Evolutionary conservation across 495 filamentous ascomycete genomes (phyloP).

Genomic region (Copromyces sp.): DNA sequence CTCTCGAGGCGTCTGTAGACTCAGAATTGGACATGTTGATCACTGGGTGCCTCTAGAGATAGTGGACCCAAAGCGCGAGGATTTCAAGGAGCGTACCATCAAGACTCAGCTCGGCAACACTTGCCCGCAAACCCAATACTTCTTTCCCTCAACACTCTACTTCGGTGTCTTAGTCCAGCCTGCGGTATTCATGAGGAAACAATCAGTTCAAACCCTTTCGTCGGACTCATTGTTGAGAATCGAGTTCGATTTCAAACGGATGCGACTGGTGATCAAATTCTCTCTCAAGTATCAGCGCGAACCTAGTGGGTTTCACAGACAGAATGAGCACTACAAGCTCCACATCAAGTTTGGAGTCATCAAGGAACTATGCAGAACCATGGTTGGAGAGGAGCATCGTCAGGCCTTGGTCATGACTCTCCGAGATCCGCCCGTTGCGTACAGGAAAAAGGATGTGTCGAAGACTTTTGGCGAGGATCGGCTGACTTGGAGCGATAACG

Average conservation of each 20-base stretch:
- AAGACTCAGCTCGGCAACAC: conserved; percentile 17
- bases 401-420: conserved; percentile 49
- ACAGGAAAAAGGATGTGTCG: conserved; percentile 37
- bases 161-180: conserved; percentile 45
- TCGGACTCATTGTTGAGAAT: conserved; percentile 13
- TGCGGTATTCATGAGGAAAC: conserved; percentile 41
- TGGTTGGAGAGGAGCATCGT: conserved; percentile 15
- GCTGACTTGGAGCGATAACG: conserved; percentile 51
- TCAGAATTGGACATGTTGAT: not conserved
- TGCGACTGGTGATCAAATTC: conserved; percentile 33
- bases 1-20: conserved; percentile 3
- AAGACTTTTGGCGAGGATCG: conserved; percentile 34
- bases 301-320: conserved; percentile 3
- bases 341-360: conserved; percentile 57
- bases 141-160: conserved; percentile 27
- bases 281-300: not conserved
- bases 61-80: not conserved
- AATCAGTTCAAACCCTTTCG: conserved; percentile 13
- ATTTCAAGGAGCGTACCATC: conserved; percentile 1
- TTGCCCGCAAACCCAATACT: conserved; percentile 18
- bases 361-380: conserved; percentile 41
- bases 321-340: conserved; percentile 31
- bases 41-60: not conserved
- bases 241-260: conserved; percentile 33
- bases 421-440: conserved; percentile 55